phyloP scores from a whole-genome alignment of 164 flowering plant species.

The Akebia trifoliata region DNA sequence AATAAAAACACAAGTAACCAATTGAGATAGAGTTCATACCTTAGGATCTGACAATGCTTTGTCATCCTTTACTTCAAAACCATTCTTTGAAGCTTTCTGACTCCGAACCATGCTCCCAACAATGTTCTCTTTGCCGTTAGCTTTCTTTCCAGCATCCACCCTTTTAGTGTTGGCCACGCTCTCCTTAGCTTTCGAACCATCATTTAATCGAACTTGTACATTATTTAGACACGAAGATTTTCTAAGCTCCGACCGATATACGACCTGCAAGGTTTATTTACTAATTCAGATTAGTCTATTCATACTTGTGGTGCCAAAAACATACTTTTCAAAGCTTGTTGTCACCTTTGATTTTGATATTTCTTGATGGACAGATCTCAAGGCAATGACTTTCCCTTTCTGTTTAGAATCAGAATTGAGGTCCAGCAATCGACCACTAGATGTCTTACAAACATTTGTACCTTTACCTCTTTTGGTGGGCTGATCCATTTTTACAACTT shows the following conservation, averaged over 20 bases:
- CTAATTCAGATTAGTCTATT: background rate
- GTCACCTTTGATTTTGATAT: slow-evolving; percentile 44
- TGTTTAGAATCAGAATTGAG: slow-evolving; percentile 9
- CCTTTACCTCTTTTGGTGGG: slow-evolving; percentile 17
- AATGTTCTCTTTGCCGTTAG: slow-evolving; percentile 15
- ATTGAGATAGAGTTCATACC: slow-evolving; percentile 19
- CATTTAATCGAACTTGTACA: slow-evolving; percentile 13
- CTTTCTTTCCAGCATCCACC: slow-evolving; percentile 29
- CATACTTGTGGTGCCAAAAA: background rate
- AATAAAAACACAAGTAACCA: background rate
- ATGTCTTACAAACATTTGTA: slow-evolving; percentile 17
- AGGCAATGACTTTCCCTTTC: slow-evolving; percentile 5
- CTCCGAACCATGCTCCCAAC: slow-evolving; percentile 15
- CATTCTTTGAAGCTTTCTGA: slow-evolving; percentile 16
- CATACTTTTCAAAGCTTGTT: background rate
- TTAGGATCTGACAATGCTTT: slow-evolving; percentile 19
- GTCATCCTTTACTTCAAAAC: slow-evolving; percentile 9
- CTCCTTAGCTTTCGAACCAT: slow-evolving; percentile 16
- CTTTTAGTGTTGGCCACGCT: slow-evolving; percentile 22
- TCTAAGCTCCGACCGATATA: slow-evolving; percentile 9
- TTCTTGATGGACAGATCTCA: slow-evolving; percentile 19
- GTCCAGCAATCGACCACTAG: slow-evolving; percentile 7
- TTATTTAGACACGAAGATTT: slow-evolving; percentile 27
- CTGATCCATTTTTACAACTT: slow-evolving; percentile 15
- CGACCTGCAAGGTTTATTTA: slow-evolving; percentile 23